These are phyloP conservation scores for Leishmania tarentolae DNA, from an alignment of 208 protist genomes.

Conservation along the genomic window DNA sequence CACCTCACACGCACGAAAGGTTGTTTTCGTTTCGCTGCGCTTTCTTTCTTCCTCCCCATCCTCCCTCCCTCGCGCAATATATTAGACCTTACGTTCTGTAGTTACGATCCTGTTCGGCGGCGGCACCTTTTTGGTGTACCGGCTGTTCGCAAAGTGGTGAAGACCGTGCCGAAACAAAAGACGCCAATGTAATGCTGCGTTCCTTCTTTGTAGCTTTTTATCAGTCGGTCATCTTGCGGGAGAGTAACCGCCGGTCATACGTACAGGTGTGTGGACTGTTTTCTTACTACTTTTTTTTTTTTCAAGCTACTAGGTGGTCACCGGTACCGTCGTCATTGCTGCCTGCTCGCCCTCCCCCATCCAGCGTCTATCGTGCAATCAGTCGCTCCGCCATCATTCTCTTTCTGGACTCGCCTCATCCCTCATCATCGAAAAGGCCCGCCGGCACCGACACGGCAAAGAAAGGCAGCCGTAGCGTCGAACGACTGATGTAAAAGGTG, in stretches of 20 bases:
- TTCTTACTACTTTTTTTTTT: not conserved
- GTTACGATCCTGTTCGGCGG: not conserved
- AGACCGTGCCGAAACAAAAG: not conserved
- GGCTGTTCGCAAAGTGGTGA: not conserved
- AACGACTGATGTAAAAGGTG: not conserved
- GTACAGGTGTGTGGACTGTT: not conserved
- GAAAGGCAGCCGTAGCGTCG: not conserved
- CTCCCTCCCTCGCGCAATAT: not conserved
- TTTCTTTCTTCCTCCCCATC: not conserved
- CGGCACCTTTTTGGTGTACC: not conserved
- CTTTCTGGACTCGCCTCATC: not conserved
- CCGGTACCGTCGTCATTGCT: not conserved
- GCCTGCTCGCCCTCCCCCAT: not conserved
- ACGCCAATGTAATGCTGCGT: not conserved
- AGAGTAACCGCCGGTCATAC: not conserved
- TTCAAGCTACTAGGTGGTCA: not conserved
- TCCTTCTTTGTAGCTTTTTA: not conserved
- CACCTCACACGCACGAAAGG: not conserved
- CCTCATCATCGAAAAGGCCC: not conserved
- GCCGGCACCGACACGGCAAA: constrained; percentile 1
- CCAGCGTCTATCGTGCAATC: not conserved
- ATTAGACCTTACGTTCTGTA: not conserved
- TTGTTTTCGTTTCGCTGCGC: not conserved
- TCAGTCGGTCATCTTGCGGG: not conserved
- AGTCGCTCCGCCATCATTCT: not conserved